Evolutionary conservation across 768 basidiomycete species (phyloP).

Genomic region (Termitomyces sp.): DNA sequence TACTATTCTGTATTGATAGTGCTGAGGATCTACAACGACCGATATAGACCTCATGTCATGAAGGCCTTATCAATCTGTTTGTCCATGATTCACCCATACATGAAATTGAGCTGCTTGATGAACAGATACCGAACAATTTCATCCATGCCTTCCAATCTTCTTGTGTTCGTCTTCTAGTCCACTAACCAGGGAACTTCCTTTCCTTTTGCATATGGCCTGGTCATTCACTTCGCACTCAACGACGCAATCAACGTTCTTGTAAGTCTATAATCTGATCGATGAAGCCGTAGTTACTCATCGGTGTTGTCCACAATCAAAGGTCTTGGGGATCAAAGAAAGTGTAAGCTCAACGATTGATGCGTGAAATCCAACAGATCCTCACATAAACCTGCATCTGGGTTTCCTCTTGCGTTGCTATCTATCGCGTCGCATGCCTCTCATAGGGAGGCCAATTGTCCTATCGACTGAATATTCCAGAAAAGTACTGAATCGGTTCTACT

Average conservation of each 20-base stretch:
- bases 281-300: not conserved
- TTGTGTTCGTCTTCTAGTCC: not conserved
- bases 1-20: not conserved
- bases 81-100: not conserved
- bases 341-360: not conserved
- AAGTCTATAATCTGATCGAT: too few species aligned
- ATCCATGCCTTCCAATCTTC: not conserved
- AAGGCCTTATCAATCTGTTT: not conserved
- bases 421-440: too few species aligned
- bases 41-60: not conserved
- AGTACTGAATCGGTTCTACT: not conserved
- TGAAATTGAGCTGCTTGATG: not conserved
- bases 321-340: not conserved
- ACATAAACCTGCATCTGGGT: not conserved
- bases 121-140: not conserved
- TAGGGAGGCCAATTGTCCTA: not conserved
- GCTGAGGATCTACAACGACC: not conserved
- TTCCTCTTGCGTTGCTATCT: not conserved
- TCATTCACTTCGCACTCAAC: not conserved
- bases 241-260: not conserved
- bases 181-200: not conserved
- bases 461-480: not conserved
- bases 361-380: not conserved
- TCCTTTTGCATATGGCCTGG: not conserved
- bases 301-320: not conserved